Conservation (phyloP, 1,284 basidiomycete species). For the Ustilago hordei region DNA sequence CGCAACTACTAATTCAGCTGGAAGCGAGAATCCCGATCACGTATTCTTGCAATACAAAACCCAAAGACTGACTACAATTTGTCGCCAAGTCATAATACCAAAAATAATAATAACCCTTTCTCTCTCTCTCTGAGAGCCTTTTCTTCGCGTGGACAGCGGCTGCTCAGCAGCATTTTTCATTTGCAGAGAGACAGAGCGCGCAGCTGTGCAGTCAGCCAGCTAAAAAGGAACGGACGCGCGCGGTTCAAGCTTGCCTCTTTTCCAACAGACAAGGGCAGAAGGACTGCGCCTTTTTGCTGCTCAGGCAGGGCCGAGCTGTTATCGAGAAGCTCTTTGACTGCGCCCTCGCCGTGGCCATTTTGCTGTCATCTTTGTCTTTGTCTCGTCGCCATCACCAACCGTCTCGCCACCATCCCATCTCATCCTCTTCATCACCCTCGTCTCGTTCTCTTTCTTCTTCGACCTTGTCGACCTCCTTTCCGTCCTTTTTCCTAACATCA, state of each 20-base stretch:
- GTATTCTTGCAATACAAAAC: conserved; percentile 8
- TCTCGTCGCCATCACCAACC: conserved; percentile 23
- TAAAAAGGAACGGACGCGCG: background rate
- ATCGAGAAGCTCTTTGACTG: background rate
- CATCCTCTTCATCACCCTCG: conserved; percentile 12
- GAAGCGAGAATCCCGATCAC: conserved; percentile 10
- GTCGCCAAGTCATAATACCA: background rate
- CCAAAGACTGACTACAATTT: background rate
- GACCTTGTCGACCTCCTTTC: background rate
- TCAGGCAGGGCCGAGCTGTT: background rate
- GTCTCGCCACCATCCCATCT: conserved; percentile 24
- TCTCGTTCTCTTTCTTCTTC: conserved; percentile 4
- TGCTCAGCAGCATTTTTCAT: conserved; percentile 8
- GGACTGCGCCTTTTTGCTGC: conserved; percentile 5
- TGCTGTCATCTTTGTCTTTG: conserved; percentile 7
- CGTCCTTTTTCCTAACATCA: conserved; percentile 4
- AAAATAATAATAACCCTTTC: background rate
- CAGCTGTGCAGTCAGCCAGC: background rate
- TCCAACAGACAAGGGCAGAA: background rate
- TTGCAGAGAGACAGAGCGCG: conserved; percentile 8
- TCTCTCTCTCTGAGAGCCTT: background rate
- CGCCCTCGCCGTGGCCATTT: background rate
- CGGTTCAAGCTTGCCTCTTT: background rate
- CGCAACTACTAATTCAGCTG: background rate
- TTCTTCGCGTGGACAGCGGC: background rate